Evolutionary conservation across 1,284 basidiomycete species (phyloP), one percentile per base, ranked within the genome.

Genomic region (Anthracocystis walkeri): DNA sequence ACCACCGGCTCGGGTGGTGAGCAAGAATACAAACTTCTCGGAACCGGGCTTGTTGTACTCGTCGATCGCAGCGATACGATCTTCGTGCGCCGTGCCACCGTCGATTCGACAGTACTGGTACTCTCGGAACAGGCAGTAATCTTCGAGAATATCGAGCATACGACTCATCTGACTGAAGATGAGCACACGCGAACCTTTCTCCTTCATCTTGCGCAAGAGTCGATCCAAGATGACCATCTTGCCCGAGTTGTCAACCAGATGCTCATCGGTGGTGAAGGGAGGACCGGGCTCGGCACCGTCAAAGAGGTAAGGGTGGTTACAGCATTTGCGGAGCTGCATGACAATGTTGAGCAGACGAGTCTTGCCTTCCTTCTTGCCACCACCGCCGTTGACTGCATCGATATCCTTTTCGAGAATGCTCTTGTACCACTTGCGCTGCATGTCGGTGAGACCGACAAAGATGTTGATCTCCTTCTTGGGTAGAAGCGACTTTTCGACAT

Each of bases 401-500:
- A 99, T 97, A 86, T 99, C 97, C 87, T 99, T 98, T 87, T 99
- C 95, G 60, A 99, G 87, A 5, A 99, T 92, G 44, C 76, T 78
- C 72, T 83, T 84, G 79, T 85, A 85, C 97, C 96, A 99, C 85
- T 95, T 97, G 49, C 94, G 89, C 86, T 99, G 97, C 95, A 99
- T 96, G 35, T 98, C 95, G 2, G 95, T 93, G 77, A 99, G 89
- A 60, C 96, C 96, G 65, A 99, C 93, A 77, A 99, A 99, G 62
- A 99, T 93, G 84, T 99, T 99, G 86, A 99, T 95, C 85, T 99
- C 97, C 88, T 99, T 99, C 87, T 99, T 98, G 2, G 97, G 96
- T 70, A 99, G 86, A 33, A 99, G 88, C 70, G 90, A 93, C 88
- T 98, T 98, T 88, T 99, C 96, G 3, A 99, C 97, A 83, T 99